Base-by-base conservation (phyloP, 768 basidiomycete genomes). In the Calocybe gangraenosa region DNA sequence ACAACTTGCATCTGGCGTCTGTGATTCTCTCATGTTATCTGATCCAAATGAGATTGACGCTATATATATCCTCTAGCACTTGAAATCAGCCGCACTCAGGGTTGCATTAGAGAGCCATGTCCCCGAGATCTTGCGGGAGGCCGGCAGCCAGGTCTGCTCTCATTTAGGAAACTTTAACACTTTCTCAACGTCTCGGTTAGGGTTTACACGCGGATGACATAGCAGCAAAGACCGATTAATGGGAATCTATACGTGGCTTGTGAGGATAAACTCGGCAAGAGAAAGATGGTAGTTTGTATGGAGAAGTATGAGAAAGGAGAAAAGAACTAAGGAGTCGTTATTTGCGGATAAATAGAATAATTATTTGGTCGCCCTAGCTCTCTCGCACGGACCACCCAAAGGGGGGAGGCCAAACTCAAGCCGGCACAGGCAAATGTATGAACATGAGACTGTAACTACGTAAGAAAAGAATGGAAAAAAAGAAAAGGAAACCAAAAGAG, bases 131-230 rank as follows among this genome's bases (percentile, higher is more conserved):
- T 45, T 69, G 17, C 57, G 65, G 4, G 66, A 68, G 41, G 64
- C 63, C 3, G 66, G 66, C 2, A 54, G 58, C 7, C 31, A 64
- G 37, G 66, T 65, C 13, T 28, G 36, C 41, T 40, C 11, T 28
- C 25, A 2, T 8, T 14, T 9, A 4, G 3, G n/a, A 21, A 14
- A 11, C 10, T 11, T 32, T 9, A 7, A 18, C 11, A 2, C 2
- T 15, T 39, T 20, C 15, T 7, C 7, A 25, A 22, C 20, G 8
- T 9, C 5, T 11, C 17, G 3, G 14, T 1, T 45, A 67, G 67
- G 70, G 69, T 1, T 43, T 68, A 13, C 71, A 74, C 28, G 58
- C 65, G 13, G 48, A 60, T 2, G 65, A 69, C 3, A 69, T 73
- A 31, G 67, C 63, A 7, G 53, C 51, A 22, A 61, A 58, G 19